Conservation (phyloP, 495 filamentous ascomycete genomes). For the Lasiosphaeria miniovina region DNA sequence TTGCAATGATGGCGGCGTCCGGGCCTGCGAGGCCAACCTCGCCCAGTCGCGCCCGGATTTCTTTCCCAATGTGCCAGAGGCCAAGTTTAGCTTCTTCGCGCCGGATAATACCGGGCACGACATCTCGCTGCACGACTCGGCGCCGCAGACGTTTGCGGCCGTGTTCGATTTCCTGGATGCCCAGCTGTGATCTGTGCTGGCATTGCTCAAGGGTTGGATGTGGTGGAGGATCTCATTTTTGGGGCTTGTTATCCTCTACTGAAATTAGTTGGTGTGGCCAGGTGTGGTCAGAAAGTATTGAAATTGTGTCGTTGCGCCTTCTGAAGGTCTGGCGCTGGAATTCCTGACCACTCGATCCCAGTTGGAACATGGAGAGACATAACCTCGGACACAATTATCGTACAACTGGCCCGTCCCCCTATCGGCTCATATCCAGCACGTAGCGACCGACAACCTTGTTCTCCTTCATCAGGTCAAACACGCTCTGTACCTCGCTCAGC, state of each 20-base stretch:
- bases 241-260: too few relatives aligned
- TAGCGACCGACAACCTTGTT: slow-evolving; percentile 81
- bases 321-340: too few relatives aligned
- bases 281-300: too few relatives aligned
- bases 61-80: slow-evolving; percentile 4
- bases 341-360: too few relatives aligned
- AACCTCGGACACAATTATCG: too few relatives aligned
- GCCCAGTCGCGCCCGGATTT: background rate
- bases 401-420: background rate
- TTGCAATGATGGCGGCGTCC: slow-evolving; percentile 2
- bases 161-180: slow-evolving; percentile 5
- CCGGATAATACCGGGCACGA: slow-evolving; percentile 8
- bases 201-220: too few relatives aligned
- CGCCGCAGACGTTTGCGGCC: background rate
- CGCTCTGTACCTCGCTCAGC: slow-evolving; percentile 65
- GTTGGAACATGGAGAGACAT: too few relatives aligned
- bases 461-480: slow-evolving; percentile 69
- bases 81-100: background rate
- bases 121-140: slow-evolving; percentile 15
- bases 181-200: background rate
- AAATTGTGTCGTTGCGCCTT: too few relatives aligned
- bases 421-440: slow-evolving; percentile 61
- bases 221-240: too few relatives aligned
- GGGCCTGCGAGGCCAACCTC: slow-evolving; percentile 7
- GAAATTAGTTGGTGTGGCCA: too few relatives aligned